These are phyloP conservation scores for Basidiobolus heterosporus DNA, from an alignment of 371 early-diverging fungal species.

Conservation along the genomic window DNA sequence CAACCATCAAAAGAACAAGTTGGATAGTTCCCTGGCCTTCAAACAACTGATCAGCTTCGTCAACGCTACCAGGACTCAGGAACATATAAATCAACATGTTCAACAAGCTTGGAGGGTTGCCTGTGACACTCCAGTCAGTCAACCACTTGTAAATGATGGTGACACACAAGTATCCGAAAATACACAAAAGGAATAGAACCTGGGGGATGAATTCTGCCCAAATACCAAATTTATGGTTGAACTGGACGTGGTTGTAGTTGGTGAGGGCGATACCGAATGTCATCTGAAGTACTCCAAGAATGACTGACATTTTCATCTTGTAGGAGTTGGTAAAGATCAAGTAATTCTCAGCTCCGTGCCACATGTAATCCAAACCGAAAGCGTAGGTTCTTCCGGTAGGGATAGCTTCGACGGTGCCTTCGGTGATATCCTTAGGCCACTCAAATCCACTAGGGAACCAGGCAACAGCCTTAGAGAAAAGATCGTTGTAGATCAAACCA, in stretches of 20 bases:
- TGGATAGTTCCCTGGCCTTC: slow-evolving; percentile 85
- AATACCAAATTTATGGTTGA: slow-evolving; percentile 63
- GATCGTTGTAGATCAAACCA: slow-evolving; percentile 96
- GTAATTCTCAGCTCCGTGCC: slow-evolving; percentile 89
- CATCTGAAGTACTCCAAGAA: slow-evolving; percentile 98
- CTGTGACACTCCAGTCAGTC: slow-evolving; percentile 66
- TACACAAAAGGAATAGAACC: slow-evolving; percentile 75
- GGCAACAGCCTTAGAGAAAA: slow-evolving; percentile 73
- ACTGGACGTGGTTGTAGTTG: slow-evolving; percentile 79
- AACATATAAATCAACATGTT: slow-evolving; percentile 99
- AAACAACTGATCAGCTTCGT: slow-evolving; percentile 51
- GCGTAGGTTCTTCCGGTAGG: slow-evolving; percentile 33
- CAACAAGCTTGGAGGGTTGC: slow-evolving; percentile 86
- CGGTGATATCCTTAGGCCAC: slow-evolving; percentile 27
- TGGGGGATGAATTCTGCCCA: slow-evolving; percentile 88
- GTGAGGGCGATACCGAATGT: slow-evolving; percentile 83
- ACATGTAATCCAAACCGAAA: slow-evolving; percentile 64
- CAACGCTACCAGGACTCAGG: slow-evolving; percentile 79
- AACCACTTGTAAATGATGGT: slow-evolving; percentile 96
- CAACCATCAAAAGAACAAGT: slow-evolving; percentile 64
- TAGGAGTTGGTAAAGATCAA: slow-evolving; percentile 95
- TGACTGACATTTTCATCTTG: slow-evolving; percentile 99
- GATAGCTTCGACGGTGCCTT: slow-evolving; percentile 22
- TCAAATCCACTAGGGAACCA: slow-evolving; percentile 66
- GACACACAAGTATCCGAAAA: slow-evolving; percentile 92